Percentiles rank a stretch among this genome's conserved stretches.
These are phyloP conservation scores for Pseudoneurospora amorphoporcata DNA, from an alignment of 495 filamentous ascomycete species.

Conservation along the genomic window DNA sequence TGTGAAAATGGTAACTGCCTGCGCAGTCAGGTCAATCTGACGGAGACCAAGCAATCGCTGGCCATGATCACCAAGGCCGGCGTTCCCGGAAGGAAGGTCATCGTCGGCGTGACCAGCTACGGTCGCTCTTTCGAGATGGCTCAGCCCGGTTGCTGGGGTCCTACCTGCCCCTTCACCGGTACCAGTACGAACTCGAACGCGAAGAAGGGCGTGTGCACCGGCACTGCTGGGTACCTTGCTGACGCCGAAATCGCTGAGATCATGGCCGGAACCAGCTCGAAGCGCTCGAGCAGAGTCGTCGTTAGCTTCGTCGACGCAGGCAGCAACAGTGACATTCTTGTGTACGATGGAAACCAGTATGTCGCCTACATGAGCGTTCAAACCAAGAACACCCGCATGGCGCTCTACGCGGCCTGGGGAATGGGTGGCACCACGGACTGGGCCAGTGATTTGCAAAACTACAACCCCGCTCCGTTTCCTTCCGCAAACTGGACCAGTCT, in stretches of 20 bases:
- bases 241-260: conserved; percentile 8
- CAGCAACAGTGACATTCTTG: conserved; percentile 1
- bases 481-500: conserved; percentile 2
- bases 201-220: conserved; percentile 3
- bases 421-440: conserved; percentile 6
- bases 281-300: background rate
- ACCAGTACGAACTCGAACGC: background rate
- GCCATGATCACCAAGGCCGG: conserved; percentile 42
- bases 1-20: conserved; percentile 32
- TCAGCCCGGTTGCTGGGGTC: background rate
- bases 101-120: conserved; percentile 29
- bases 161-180: conserved; percentile 7
- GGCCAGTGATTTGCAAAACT: conserved; percentile 4
- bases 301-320: background rate
- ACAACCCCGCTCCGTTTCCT: background rate
- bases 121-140: conserved; percentile 26
- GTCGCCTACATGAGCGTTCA: conserved; percentile 2
- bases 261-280: background rate
- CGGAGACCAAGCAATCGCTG: conserved; percentile 30
- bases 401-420: background rate
- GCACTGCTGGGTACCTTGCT: conserved; percentile 1
- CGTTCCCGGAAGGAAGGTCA: conserved; percentile 27
- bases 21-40: conserved; percentile 32
- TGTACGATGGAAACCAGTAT: background rate
- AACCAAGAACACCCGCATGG: background rate